Conservation (phyloP, 805 yeast genomes). For the Barnettozyma populi region DNA sequence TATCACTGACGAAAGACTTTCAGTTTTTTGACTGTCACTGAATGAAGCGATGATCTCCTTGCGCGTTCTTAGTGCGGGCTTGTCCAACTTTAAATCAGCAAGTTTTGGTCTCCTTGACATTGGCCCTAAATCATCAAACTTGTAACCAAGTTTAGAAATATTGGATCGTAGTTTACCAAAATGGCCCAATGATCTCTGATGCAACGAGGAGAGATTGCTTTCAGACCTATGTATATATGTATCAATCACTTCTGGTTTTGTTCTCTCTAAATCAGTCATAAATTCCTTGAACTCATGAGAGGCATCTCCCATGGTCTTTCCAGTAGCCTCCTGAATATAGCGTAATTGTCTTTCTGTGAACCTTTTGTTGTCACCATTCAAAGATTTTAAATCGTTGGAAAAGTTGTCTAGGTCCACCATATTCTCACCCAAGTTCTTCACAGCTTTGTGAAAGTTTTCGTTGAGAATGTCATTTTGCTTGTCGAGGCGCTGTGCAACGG, state of each 20-base stretch:
- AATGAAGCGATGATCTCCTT: constrained; percentile 9
- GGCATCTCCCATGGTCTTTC: constrained; percentile 12
- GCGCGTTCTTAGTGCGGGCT: constrained; percentile 15
- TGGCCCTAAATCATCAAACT: constrained; percentile 10
- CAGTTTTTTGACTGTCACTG: background rate
- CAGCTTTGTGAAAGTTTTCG: background rate
- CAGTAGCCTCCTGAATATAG: constrained; percentile 10
- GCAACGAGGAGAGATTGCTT: constrained; percentile 5
- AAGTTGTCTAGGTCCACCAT: constrained; percentile 11
- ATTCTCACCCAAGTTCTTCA: constrained; percentile 6
- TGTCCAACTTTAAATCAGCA: background rate
- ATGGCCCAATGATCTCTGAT: constrained; percentile 1
- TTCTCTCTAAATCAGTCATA: constrained; percentile 8
- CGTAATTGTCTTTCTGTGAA: constrained; percentile 15
- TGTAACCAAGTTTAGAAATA: constrained; percentile 2
- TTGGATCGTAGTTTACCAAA: constrained; percentile 7
- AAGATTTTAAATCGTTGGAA: constrained; percentile 9
- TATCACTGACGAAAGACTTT: background rate
- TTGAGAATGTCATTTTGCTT: constrained; percentile 10
- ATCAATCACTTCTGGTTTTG: constrained; percentile 18
- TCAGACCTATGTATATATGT: constrained; percentile 10
- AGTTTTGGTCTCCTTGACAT: constrained; percentile 21
- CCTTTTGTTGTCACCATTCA: constrained; percentile 12
- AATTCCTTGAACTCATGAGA: constrained; percentile 10
- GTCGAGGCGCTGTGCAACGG: constrained; percentile 6